These are phyloP conservation scores for Diplocarpon rosae DNA, from an alignment of 2,329 filamentous ascomycete species.

Conservation along the genomic window DNA sequence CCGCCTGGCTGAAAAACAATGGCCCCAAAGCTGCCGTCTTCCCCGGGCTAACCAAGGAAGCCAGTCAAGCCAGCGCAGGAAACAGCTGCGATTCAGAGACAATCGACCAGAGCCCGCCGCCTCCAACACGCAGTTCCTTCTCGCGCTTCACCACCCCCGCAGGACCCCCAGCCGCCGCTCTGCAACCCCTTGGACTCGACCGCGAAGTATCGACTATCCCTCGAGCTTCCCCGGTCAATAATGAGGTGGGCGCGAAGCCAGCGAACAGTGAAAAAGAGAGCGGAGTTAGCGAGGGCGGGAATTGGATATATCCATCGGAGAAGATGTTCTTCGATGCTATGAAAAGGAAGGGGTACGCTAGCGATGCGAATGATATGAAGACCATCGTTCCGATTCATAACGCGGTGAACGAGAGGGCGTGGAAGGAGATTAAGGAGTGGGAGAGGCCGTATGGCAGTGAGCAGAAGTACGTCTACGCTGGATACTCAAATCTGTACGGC, in stretches of 20 bases:
- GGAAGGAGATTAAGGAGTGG: slow-evolving; percentile 86
- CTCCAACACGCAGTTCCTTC: slow-evolving; percentile 12
- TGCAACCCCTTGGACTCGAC: slow-evolving; percentile 43
- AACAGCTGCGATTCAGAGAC: slow-evolving; percentile 28
- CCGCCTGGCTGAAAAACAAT: slow-evolving; percentile 60
- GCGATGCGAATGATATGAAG: slow-evolving; percentile 64
- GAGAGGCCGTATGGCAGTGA: slow-evolving; percentile 56
- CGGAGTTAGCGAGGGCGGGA: slow-evolving; percentile 57
- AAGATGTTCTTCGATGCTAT: slow-evolving; percentile 98
- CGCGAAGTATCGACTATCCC: slow-evolving; percentile 75
- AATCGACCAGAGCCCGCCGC: slow-evolving; percentile 30
- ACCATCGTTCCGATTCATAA: slow-evolving; percentile 96
- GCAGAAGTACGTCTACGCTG: slow-evolving; percentile 37
- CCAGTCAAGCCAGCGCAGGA: slow-evolving; percentile 24
- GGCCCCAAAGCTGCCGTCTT: slow-evolving; percentile 16
- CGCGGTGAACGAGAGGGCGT: slow-evolving; percentile 93
- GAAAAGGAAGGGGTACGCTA: slow-evolving; percentile 75
- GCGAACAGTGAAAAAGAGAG: slow-evolving; percentile 75
- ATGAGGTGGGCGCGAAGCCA: slow-evolving; percentile 33
- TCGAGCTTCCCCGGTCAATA: slow-evolving; percentile 38
- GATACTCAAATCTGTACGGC: background rate
- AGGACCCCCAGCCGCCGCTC: slow-evolving; percentile 4
- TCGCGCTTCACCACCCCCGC: slow-evolving; percentile 12
- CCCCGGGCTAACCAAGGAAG: slow-evolving; percentile 21
- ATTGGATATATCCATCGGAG: slow-evolving; percentile 96